Conservation (phyloP, 768 basidiomycete genomes). For the Boletus rubropictus region DNA sequence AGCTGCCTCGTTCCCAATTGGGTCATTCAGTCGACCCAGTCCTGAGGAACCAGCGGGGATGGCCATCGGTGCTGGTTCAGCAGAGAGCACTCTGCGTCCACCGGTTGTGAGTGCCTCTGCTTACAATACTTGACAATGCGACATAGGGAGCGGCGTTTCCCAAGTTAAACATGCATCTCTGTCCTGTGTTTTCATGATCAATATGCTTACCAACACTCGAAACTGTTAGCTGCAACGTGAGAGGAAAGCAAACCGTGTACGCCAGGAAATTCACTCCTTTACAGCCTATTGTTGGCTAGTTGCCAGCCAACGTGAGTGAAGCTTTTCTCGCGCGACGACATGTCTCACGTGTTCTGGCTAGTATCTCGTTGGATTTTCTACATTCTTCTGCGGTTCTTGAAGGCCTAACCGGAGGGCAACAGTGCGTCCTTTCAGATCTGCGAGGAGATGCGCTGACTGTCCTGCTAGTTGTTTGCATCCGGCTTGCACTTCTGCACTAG, state of each 20-base stretch:
- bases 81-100: conserved; percentile 13
- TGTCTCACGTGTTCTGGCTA: conserved; percentile 2
- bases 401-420: conserved; percentile 18
- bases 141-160: conserved; percentile 8
- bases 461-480: conserved; percentile 1
- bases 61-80: neutral
- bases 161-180: conserved; percentile 7
- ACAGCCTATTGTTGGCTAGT: conserved; percentile 19
- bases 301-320: conserved; percentile 22
- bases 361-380: conserved; percentile 23
- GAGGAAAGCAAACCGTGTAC: conserved; percentile 3
- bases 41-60: conserved; percentile 1
- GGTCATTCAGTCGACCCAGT: conserved; percentile 3
- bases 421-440: conserved; percentile 4
- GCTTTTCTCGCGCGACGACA: neutral
- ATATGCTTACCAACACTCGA: conserved; percentile 21
- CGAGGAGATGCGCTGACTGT: conserved; percentile 2
- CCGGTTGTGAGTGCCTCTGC: conserved; percentile 25
- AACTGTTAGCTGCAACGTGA: conserved; percentile 20
- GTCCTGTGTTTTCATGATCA: conserved; percentile 7
- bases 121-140: conserved; percentile 11
- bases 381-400: conserved; percentile 23
- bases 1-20: conserved; percentile 3
- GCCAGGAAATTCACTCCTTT: conserved; percentile 8
- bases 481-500: conserved; percentile 2